Conservation (phyloP, 1,284 basidiomycete species). For the Microstroma glucosiphilum region DNA sequence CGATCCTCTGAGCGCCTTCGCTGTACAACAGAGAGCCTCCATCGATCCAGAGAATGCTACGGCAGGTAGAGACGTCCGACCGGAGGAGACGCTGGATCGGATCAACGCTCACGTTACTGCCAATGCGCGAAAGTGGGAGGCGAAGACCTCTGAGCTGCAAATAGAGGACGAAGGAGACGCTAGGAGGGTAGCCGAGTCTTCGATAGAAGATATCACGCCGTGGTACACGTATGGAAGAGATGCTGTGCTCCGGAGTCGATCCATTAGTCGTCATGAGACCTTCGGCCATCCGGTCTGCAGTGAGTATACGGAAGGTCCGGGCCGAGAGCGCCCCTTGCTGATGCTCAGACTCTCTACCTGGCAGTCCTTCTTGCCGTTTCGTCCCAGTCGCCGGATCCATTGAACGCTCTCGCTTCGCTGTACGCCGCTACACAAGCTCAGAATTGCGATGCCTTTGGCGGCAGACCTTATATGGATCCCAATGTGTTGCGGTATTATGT, state of each 20-base stretch:
- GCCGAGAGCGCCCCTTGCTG: not conserved
- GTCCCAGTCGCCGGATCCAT: slow-evolving; percentile 34
- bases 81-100: slow-evolving; percentile 9
- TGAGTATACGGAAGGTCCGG: not conserved
- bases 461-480: slow-evolving; percentile 37
- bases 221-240: slow-evolving; percentile 35
- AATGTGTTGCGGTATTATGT: slow-evolving; percentile 44
- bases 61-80: slow-evolving; percentile 4
- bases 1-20: slow-evolving; percentile 32
- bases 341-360: not conserved
- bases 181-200: slow-evolving; percentile 11
- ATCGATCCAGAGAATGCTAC: slow-evolving; percentile 7
- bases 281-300: slow-evolving; percentile 28
- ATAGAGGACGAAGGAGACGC: not conserved
- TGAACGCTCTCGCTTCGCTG: slow-evolving; percentile 45
- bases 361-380: slow-evolving; percentile 38
- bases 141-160: slow-evolving; percentile 6
- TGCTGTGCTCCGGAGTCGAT: slow-evolving; percentile 22
- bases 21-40: not conserved
- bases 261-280: slow-evolving; percentile 30
- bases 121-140: slow-evolving; percentile 1
- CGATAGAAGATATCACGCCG: slow-evolving; percentile 25
- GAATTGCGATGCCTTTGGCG: slow-evolving; percentile 19
- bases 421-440: slow-evolving; percentile 30
- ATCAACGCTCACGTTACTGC: slow-evolving; percentile 6